Evolutionary conservation across 441 rosid species (phyloP).

Genomic region (Croton setiger): DNA sequence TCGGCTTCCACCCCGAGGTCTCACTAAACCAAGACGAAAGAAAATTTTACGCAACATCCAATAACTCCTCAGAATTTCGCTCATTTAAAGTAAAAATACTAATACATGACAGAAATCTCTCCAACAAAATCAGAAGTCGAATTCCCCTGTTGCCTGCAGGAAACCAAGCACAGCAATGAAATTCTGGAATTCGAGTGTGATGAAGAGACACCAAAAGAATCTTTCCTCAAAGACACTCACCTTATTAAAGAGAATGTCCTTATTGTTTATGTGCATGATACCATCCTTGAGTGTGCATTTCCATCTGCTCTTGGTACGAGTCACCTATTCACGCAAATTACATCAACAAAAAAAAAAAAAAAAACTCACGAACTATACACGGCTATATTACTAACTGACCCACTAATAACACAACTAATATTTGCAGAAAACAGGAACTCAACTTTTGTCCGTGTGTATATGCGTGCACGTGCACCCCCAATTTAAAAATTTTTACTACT

Average conservation of each 20-base stretch:
- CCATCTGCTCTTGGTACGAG: conserved; percentile 97
- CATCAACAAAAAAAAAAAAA: background rate
- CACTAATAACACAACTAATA: too few species aligned
- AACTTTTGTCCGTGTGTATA: too few species aligned
- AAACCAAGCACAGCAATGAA: background rate
- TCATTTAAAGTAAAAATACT: conserved; percentile 19
- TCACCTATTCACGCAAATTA: conserved; percentile 54
- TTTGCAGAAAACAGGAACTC: too few species aligned
- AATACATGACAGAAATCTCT: conserved; percentile 11
- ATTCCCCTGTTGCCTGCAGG: conserved; percentile 93
- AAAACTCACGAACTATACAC: background rate
- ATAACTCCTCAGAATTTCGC: conserved; percentile 26
- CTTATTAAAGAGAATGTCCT: conserved; percentile 96
- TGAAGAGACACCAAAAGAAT: background rate
- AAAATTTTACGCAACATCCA: conserved; percentile 27
- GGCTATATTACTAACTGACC: background rate
- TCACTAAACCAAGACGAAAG: conserved; percentile 24
- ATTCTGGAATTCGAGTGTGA: background rate
- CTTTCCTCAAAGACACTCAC: conserved; percentile 27
- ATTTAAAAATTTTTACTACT: too few species aligned
- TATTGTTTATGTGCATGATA: conserved; percentile 91
- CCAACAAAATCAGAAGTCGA: conserved; percentile 73
- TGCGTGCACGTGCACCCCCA: too few species aligned
- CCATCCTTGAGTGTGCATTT: conserved; percentile 95
- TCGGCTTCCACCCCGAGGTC: conserved; percentile 29